These are phyloP conservation scores for Pseudocercospora vitis DNA, from an alignment of 2,329 filamentous ascomycete genomes.

Conservation along the genomic window DNA sequence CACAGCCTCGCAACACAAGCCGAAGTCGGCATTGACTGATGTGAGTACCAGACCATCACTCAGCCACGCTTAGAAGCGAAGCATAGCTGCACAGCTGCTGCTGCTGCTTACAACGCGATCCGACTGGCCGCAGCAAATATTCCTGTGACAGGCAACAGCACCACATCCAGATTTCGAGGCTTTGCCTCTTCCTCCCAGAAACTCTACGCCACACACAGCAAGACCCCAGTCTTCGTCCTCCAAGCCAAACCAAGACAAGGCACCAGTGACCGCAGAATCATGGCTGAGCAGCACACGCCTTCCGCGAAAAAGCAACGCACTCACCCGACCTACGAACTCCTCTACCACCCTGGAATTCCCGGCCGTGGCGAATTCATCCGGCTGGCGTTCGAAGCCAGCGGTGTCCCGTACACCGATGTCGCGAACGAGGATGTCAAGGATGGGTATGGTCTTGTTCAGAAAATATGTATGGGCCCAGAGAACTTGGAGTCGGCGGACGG, in stretches of 20 bases:
- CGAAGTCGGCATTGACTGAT: neutral
- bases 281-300: constrained; percentile 19
- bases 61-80: constrained; percentile 6
- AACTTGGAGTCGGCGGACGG: constrained; percentile 42
- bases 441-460: constrained; percentile 55
- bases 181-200: neutral
- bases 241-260: neutral
- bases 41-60: neutral
- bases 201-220: constrained; percentile 4
- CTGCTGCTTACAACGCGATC: neutral
- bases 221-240: constrained; percentile 4
- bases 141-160: neutral
- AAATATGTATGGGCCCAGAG: constrained; percentile 42
- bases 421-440: constrained; percentile 48
- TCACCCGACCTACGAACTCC: constrained; percentile 38
- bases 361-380: constrained; percentile 75
- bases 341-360: constrained; percentile 70
- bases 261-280: no score
- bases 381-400: constrained; percentile 68
- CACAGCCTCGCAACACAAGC: neutral
- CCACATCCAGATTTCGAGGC: no score
- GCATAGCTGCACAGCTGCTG: neutral
- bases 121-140: neutral
- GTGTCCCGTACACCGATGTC: constrained; percentile 64
- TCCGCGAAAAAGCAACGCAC: constrained; percentile 24